Conservation (phyloP, 345 rosid species). For the Punica granatum region DNA sequence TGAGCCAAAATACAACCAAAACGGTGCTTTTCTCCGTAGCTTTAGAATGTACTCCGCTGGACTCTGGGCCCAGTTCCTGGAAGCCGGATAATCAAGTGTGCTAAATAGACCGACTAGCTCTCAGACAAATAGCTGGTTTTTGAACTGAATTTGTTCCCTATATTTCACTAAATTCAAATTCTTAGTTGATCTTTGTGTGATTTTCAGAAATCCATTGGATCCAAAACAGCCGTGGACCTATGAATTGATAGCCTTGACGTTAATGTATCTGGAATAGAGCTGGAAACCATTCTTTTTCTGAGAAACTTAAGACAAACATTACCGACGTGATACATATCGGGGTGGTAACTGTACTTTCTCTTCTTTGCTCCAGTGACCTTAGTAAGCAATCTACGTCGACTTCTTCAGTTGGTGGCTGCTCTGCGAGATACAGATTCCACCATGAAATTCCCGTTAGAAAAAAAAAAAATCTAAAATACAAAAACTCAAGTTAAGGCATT, state of each 20-base stretch:
- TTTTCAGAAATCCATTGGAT: too few relatives aligned
- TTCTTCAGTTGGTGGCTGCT: conserved; percentile 37
- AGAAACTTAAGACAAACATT: conserved; percentile 4
- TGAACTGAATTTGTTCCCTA: too few relatives aligned
- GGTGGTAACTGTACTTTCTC: conserved; percentile 29
- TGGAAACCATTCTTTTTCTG: background rate
- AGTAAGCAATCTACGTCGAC: conserved; percentile 48
- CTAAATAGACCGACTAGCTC: too few relatives aligned
- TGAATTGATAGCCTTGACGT: too few relatives aligned
- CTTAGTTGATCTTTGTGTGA: too few relatives aligned
- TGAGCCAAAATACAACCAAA: background rate
- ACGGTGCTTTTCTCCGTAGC: background rate
- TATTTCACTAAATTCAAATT: too few relatives aligned
- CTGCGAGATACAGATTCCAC: conserved; percentile 11
- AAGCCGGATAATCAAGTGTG: too few relatives aligned
- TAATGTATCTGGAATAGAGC: background rate
- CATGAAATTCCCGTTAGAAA: too few relatives aligned
- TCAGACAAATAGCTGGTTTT: too few relatives aligned
- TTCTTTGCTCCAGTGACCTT: conserved; percentile 35
- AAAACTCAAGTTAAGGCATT: background rate
- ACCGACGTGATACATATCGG: conserved; percentile 65
- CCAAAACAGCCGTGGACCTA: too few relatives aligned
- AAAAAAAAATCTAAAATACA: background rate
- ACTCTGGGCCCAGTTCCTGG: background rate
- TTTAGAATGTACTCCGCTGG: background rate